Percentiles rank a stretch among this genome's conserved stretches.
Conservation (phyloP, 2,329 filamentous ascomycete species). For the Plenodomus lindquistii region DNA sequence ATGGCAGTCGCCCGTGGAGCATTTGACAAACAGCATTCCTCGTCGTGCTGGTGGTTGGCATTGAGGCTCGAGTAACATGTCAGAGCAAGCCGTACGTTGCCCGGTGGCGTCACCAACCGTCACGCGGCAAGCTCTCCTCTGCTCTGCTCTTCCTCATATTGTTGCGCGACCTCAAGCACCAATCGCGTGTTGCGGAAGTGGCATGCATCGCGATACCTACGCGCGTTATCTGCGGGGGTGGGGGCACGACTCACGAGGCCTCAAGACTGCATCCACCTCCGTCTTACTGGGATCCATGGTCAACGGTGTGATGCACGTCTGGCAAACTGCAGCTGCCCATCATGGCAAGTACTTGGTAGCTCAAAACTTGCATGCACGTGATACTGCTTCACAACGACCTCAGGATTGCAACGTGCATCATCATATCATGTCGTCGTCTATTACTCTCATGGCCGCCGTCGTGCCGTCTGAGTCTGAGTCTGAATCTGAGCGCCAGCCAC, state of each 20-base stretch:
- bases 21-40: background rate
- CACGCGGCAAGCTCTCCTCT: conserved; percentile 12
- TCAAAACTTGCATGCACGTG: background rate
- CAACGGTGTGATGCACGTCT: conserved; percentile 6
- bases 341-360: conserved; percentile 1
- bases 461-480: too few species aligned
- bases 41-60: background rate
- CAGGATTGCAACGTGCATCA: too few species aligned
- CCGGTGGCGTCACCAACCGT: conserved; percentile 18
- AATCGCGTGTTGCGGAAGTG: conserved; percentile 13
- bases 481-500: background rate
- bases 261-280: conserved; percentile 6
- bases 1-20: background rate
- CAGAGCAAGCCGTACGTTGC: conserved; percentile 12
- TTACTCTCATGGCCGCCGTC: background rate
- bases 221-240: conserved; percentile 22
- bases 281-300: conserved; percentile 4
- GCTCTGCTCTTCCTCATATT: conserved; percentile 9
- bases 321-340: conserved; percentile 1
- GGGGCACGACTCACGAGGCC: conserved; percentile 19
- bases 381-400: background rate
- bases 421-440: background rate
- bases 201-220: conserved; percentile 20
- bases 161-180: conserved; percentile 11
- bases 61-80: conserved; percentile 13